Percentiles rank a stretch among this genome's conserved stretches.
These are phyloP conservation scores for Beauveria pseudobassiana DNA, from an alignment of 2,329 filamentous ascomycete species.

Conservation along the genomic window DNA sequence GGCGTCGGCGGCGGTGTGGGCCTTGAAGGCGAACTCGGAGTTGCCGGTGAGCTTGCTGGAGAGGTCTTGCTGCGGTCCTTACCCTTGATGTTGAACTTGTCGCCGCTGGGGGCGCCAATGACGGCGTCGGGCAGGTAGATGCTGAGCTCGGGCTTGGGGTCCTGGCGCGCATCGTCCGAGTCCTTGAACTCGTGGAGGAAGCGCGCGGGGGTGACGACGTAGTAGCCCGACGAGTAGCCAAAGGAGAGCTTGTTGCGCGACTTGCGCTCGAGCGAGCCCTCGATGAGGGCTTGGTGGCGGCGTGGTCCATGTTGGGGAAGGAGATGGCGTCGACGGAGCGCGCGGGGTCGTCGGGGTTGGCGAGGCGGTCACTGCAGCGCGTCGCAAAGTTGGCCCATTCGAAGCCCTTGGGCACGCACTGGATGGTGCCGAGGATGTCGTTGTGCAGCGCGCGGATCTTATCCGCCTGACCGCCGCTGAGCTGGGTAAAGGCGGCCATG, in stretches of 20 bases:
- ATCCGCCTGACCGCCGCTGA: constrained; percentile 73
- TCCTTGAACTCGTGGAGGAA: constrained; percentile 97
- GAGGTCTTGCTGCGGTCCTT: constrained; percentile 82
- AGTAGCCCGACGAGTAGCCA: constrained; percentile 75
- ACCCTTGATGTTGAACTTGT: constrained; percentile 92
- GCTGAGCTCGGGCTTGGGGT: constrained; percentile 77
- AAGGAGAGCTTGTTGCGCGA: constrained; percentile 74
- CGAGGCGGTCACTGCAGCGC: constrained; percentile 63
- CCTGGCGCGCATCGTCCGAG: constrained; percentile 62
- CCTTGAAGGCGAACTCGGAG: constrained; percentile 82
- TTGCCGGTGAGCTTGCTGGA: constrained; percentile 72
- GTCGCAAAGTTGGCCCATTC: constrained; percentile 84
- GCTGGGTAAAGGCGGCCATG: constrained; percentile 74
- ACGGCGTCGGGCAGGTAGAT: constrained; percentile 88
- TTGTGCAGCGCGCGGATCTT: constrained; percentile 72
- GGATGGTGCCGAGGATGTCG: constrained; percentile 71
- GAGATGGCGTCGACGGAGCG: constrained; percentile 65
- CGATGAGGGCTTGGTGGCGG: constrained; percentile 75
- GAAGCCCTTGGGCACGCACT: constrained; percentile 74
- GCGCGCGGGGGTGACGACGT: constrained; percentile 79
- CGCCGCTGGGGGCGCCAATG: constrained; percentile 62
- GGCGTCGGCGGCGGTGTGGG: constrained; percentile 71
- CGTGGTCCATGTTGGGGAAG: constrained; percentile 87
- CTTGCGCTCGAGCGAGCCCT: constrained; percentile 85
- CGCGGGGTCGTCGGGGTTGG: constrained; percentile 68